These are phyloP conservation scores for Brassica juncea DNA, from an alignment of 345 rosid genomes.

Conservation along the genomic window DNA sequence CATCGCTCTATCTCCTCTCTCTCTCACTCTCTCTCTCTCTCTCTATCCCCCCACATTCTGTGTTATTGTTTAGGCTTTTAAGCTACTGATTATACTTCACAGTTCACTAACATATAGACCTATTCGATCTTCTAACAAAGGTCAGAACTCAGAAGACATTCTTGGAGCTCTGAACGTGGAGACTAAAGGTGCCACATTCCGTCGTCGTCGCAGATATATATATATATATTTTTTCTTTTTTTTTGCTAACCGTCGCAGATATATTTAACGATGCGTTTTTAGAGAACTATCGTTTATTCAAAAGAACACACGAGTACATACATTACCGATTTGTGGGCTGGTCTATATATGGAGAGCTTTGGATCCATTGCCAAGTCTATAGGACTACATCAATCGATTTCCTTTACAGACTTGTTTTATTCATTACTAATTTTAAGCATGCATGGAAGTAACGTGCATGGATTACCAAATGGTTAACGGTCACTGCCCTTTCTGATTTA, in stretches of 20 bases:
- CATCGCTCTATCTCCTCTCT: too few species aligned
- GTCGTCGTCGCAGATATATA: too few species aligned
- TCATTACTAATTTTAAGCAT: not conserved
- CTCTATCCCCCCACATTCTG: too few species aligned
- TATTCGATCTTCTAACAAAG: too few species aligned
- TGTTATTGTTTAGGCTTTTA: too few species aligned
- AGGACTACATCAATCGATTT: not conserved
- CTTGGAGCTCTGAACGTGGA: too few species aligned
- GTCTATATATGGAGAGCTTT: not conserved
- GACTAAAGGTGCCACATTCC: too few species aligned
- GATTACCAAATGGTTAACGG: not conserved
- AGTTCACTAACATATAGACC: too few species aligned
- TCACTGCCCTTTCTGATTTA: not conserved
- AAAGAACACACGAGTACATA: not conserved
- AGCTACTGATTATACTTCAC: too few species aligned
- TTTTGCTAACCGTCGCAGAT: not conserved
- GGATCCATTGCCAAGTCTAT: not conserved
- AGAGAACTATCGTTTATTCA: not conserved
- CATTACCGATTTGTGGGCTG: not conserved
- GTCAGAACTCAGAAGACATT: too few species aligned
- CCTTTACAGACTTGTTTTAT: not conserved
- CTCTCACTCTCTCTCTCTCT: too few species aligned
- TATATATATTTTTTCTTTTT: too few species aligned
- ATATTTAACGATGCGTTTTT: not conserved
- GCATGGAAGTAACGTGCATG: not conserved